Evolutionary conservation across 1,284 basidiomycete species (phyloP), one percentile per base, ranked within the genome.

Genomic region (Schizophyllum amplum): DNA sequence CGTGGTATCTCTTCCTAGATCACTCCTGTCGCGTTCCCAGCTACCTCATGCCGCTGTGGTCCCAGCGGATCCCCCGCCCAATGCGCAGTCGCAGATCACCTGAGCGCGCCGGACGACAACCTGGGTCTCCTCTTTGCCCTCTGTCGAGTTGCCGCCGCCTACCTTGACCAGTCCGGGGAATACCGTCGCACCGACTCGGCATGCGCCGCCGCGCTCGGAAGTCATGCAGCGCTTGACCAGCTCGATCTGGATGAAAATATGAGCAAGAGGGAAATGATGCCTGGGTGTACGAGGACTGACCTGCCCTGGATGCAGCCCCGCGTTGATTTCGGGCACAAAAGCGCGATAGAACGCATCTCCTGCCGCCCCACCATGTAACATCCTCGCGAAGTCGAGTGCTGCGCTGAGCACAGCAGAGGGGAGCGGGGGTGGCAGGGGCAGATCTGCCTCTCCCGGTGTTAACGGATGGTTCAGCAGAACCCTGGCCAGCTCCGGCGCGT

Each of bases 161-260:
- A 92, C 84, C 69, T 92, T 92, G 48, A 91, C 90, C 27, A 92
- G 74, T 0, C 90, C 90, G 5, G 90, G 89, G 67, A 92, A 92
- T 57, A 91, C 82, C 0, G 87, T 89, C 1, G 86, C 82, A 4
- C 90, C 90, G 1, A 92, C 88, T 5, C 79, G 74, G 64, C 90
- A 88, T 4, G 72, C 65, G 55, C 90, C 83, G 13, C 86, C 84
- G 21, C 76, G 71, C 68, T 92, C 90, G 62, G 81, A 87, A 64
- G 76, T 83, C 63, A 87, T 65, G 69, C 90, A 92, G 22, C 89
- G 74, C 67, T 88, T 89, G 49, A 90, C 82, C 52, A 92, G 79
- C 66, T 92, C 90, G 61, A 90, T 82, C 66, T 87, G 86, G n/a
- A n/a, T n/a, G n/a, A n/a, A n/a, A n/a, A n/a, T n/a, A n/a, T n/a